Evolutionary conservation across 176 grass and related monocot genomes (phyloP).

Genomic region (Oryza glumipatula): DNA sequence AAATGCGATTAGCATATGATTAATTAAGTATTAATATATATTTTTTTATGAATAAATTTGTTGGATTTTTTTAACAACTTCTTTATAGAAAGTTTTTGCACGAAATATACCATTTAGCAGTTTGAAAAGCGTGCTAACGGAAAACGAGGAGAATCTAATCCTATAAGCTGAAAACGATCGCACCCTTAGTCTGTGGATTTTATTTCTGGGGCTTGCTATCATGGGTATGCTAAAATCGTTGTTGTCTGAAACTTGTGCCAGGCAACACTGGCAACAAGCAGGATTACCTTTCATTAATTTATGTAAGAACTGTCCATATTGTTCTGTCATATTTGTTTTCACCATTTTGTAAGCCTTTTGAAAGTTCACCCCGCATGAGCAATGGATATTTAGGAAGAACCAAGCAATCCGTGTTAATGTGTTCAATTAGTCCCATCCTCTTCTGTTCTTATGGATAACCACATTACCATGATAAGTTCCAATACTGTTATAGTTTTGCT

Average conservation of each 20-base stretch:
- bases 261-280: not conserved
- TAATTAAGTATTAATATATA: no score
- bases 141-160: no score
- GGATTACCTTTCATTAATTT: not conserved
- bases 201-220: not conserved
- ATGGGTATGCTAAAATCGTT: not conserved
- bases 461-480: not conserved
- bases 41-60: no score
- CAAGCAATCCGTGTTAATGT: conserved; percentile 3
- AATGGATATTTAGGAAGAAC: conserved; percentile 12
- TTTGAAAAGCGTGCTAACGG: no score
- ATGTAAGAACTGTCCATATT: not conserved
- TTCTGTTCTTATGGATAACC: not conserved
- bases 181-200: not conserved
- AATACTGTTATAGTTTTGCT: not conserved
- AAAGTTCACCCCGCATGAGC: not conserved
- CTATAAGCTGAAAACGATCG: no score
- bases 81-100: no score
- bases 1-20: no score
- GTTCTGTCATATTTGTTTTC: conserved; percentile 3
- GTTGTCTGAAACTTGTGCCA: not conserved
- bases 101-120: no score
- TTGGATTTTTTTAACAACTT: no score
- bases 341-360: not conserved
- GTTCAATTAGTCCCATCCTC: conserved; percentile 8